Evolutionary conservation across 1,139 yeast species (phyloP).

Genomic region (Lodderomyces elongisporus): DNA sequence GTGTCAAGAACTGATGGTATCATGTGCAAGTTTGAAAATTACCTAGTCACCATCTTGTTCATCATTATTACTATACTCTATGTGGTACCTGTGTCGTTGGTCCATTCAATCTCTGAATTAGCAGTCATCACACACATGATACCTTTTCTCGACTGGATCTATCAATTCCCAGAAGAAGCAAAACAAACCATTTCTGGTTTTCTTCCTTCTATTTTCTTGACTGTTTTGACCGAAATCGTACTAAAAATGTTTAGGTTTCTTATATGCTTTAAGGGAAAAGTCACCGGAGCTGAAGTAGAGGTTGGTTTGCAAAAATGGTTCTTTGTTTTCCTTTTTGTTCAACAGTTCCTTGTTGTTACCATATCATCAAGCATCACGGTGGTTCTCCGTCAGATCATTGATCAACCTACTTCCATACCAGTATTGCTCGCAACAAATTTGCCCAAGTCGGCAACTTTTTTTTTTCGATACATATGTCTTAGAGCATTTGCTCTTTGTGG

Average conservation of each 20-base stretch:
- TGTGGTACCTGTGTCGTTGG: constrained; percentile 68
- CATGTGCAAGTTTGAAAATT: constrained; percentile 29
- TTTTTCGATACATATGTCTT: constrained; percentile 66
- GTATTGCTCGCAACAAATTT: constrained; percentile 65
- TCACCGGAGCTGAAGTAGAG: constrained; percentile 55
- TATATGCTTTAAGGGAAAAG: constrained; percentile 45
- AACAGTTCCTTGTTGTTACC: constrained; percentile 78
- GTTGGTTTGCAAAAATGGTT: constrained; percentile 62
- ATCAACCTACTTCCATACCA: constrained; percentile 70
- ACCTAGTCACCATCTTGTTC: constrained; percentile 39
- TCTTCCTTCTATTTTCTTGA: constrained; percentile 56
- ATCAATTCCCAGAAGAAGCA: constrained; percentile 47
- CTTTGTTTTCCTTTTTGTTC: constrained; percentile 68
- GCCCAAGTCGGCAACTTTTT: constrained; percentile 80
- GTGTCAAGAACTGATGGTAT: constrained; percentile 32
- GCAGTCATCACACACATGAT: constrained; percentile 52
- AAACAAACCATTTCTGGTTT: constrained; percentile 52
- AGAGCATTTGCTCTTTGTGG: constrained; percentile 75
- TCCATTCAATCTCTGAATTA: constrained; percentile 62
- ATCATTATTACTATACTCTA: constrained; percentile 51
- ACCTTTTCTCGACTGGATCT: constrained; percentile 51
- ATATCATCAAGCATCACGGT: constrained; percentile 76
- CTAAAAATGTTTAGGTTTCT: constrained; percentile 47
- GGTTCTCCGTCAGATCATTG: constrained; percentile 57
- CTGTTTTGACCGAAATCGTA: constrained; percentile 53